Base-by-base conservation (phyloP, 2,329 filamentous ascomycete species). In the Exophiala xenobiotica region DNA sequence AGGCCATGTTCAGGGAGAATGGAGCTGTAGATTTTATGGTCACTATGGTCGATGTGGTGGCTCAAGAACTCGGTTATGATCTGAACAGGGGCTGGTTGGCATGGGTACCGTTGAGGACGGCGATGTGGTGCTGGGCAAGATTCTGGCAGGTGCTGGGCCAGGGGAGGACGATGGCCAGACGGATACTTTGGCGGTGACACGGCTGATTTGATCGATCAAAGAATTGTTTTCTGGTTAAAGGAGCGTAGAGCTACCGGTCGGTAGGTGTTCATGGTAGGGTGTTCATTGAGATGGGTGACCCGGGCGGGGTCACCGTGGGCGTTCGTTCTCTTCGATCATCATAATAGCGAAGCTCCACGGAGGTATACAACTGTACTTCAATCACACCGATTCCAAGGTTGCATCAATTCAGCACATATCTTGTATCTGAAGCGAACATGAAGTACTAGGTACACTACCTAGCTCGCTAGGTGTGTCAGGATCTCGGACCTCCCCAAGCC, bases 1-100 rank as follows among this genome's bases (percentile, higher is more conserved):
- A 49, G 18, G 56, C 47, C 46, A 26, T 65, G 46, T 65, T 64
- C 53, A 54, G 57, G 6, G 58, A 61, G 2, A 54, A 63, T 49
- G 60, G 57, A 19, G 49, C 57, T 1, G 46, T 55, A 6, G 29
- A 22, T 4, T 48, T 59, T 26, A 29, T 60, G 38, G 43, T 52
- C 12, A 35, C 22, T 11, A 53, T 58, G 49, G 14, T 55, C 3
- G 43, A 48, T 35, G 42, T 39, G 9, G 38, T 54, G 20, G 27
- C 49, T 4, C 40, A 50, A 23, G 56, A 61, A 43, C 14, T 46
- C 33, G 53, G 53, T 1, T 50, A 50, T 20, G 48, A 58, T 48
- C 16, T 57, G 9, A 27, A 33, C 6, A 53, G 49, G 23, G 58
- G 58, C 7, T 46, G 45, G 45, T 20, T 50, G 24, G 39, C 37